A percentile compares a stretch with the other conserved stretches of the same genome.
These are phyloP conservation scores for Solanum sitiens DNA, from an alignment of 257 asterid genomes.

Conservation along the genomic window DNA sequence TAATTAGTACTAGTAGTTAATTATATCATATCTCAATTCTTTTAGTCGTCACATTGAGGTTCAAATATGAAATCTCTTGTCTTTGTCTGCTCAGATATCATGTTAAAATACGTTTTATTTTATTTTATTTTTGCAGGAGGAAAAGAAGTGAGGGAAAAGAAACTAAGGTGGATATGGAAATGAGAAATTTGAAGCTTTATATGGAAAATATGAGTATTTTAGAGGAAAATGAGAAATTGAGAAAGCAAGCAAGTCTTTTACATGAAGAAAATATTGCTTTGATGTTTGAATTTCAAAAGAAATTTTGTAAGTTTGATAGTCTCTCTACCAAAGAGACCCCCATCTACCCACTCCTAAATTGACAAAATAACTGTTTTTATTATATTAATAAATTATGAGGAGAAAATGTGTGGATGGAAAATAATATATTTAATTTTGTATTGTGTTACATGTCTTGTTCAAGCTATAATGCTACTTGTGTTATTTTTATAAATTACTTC, in stretches of 20 bases:
- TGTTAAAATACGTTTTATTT: background rate
- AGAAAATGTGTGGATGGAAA: background rate
- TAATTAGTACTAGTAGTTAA: background rate
- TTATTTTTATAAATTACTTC: background rate
- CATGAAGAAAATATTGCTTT: slow-evolving; percentile 59
- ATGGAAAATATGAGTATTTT: slow-evolving; percentile 61
- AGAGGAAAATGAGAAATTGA: slow-evolving; percentile 54
- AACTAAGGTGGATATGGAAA: slow-evolving; percentile 21
- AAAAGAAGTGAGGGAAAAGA: slow-evolving; percentile 15
- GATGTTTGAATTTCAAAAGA: slow-evolving; percentile 32
- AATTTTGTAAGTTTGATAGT: slow-evolving; percentile 3
- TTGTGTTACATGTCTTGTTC: background rate
- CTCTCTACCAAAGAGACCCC: background rate
- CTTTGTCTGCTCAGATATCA: background rate
- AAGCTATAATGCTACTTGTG: background rate
- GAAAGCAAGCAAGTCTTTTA: slow-evolving; percentile 45
- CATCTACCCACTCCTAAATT: background rate
- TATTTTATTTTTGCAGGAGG: slow-evolving; percentile 8
- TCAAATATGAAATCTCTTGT: background rate
- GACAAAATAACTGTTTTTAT: background rate
- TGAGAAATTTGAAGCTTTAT: slow-evolving; percentile 60
- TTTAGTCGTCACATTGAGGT: background rate
- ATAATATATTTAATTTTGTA: background rate
- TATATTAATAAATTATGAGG: background rate
- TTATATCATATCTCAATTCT: background rate